Percentiles rank a stretch among this genome's conserved stretches.
Evolutionary conservation across 768 basidiomycete species (phyloP).

Genomic region (Tephrocybe rancida): DNA sequence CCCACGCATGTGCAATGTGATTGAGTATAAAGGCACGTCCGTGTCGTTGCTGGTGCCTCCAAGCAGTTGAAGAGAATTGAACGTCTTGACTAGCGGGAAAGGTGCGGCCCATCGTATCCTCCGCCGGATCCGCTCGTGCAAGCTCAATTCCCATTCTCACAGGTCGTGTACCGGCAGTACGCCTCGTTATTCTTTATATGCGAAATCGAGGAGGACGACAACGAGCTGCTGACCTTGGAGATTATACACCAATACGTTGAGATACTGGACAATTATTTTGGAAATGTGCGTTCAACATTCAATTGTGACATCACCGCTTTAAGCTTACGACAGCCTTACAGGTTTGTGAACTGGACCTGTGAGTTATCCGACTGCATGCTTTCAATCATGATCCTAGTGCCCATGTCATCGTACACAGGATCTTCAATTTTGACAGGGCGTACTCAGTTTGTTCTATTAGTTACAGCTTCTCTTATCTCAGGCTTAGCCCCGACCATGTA

Average conservation of each 20-base stretch:
- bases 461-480: background rate
- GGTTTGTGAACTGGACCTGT: slow-evolving; percentile 95
- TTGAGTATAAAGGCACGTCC: slow-evolving; percentile 90
- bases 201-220: slow-evolving; percentile 72
- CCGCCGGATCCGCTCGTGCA: background rate
- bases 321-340: slow-evolving; percentile 54
- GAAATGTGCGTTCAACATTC: slow-evolving; percentile 60
- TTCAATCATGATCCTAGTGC: background rate
- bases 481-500: slow-evolving; percentile 22
- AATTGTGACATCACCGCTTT: slow-evolving; percentile 39
- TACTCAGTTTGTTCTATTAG: slow-evolving; percentile 64
- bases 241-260: slow-evolving; percentile 86
- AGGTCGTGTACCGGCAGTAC: slow-evolving; percentile 85
- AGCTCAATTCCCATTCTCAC: slow-evolving; percentile 22
- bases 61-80: slow-evolving; percentile 12
- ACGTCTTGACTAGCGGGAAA: slow-evolving; percentile 28
- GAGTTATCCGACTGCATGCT: slow-evolving; percentile 26
- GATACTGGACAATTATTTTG: slow-evolving; percentile 79
- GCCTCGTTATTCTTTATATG: slow-evolving; percentile 86
- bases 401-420: slow-evolving; percentile 44
- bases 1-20: slow-evolving; percentile 92
- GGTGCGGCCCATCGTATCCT: slow-evolving; percentile 24
- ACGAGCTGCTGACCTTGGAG: slow-evolving; percentile 82
- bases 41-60: slow-evolving; percentile 29
- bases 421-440: slow-evolving; percentile 98